phyloP scores from a whole-genome alignment of 768 basidiomycete genomes.

The Boletus patriciae region DNA sequence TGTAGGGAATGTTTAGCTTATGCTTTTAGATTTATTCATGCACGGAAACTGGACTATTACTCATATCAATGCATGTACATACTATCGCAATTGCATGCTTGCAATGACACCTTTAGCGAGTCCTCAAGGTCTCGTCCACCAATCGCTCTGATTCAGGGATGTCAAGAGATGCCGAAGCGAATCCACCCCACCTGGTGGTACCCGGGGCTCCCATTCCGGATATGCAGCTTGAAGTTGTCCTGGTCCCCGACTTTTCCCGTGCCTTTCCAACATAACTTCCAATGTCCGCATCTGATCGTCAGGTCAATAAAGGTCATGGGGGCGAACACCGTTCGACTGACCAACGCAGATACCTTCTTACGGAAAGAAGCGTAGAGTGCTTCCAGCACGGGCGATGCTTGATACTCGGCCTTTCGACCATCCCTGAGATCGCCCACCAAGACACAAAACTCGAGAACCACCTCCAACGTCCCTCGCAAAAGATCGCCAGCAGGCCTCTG shows the following conservation, averaged over 20 bases:
- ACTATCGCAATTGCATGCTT: constrained; percentile 7
- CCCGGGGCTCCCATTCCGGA: constrained; percentile 32
- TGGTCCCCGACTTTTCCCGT: constrained; percentile 20
- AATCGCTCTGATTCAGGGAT: constrained; percentile 53
- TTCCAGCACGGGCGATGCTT: constrained; percentile 57
- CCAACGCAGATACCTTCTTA: constrained; percentile 55
- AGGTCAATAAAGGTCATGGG: neutral
- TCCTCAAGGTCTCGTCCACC: constrained; percentile 46
- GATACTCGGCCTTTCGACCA: constrained; percentile 58
- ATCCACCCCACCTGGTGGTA: constrained; percentile 51
- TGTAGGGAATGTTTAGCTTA: constrained; percentile 13
- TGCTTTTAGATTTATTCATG: constrained; percentile 28
- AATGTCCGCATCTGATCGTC: constrained; percentile 52
- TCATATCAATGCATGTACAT: constrained; percentile 9
- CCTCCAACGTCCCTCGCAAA: constrained; percentile 59
- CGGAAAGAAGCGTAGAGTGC: constrained; percentile 55
- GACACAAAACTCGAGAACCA: constrained; percentile 65
- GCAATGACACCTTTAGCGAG: neutral
- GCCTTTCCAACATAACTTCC: constrained; percentile 57
- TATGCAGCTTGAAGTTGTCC: constrained; percentile 27
- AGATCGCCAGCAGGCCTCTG: constrained; percentile 67
- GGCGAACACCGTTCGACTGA: constrained; percentile 35
- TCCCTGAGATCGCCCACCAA: constrained; percentile 60
- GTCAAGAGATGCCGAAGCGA: constrained; percentile 56
- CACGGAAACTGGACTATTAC: constrained; percentile 5